A percentile compares a stretch with the other conserved stretches of the same genome.
Evolutionary conservation across 2,329 filamentous ascomycete genomes (phyloP).

Genomic region (Camillea tinctor): DNA sequence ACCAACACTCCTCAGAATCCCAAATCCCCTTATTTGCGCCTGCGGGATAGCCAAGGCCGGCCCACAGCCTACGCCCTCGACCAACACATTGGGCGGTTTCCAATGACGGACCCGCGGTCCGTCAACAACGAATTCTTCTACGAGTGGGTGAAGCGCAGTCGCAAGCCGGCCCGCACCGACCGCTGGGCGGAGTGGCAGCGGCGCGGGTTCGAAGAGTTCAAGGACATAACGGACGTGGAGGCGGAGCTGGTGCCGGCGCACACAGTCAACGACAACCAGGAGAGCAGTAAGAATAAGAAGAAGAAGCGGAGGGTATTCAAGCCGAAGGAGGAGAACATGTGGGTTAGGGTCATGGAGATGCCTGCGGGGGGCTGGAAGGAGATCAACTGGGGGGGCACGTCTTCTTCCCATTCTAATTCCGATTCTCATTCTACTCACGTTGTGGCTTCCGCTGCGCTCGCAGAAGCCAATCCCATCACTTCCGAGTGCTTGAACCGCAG

Average conservation of each 20-base stretch:
- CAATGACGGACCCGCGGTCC: neutral
- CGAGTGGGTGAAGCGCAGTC: neutral
- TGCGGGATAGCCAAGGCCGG: neutral
- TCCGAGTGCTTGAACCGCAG: neutral
- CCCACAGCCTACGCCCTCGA: conserved; percentile 1
- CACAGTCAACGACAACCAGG: neutral
- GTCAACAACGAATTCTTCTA: neutral
- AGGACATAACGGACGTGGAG: neutral
- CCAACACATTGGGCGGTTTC: neutral
- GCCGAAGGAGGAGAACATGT: neutral
- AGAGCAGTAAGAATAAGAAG: neutral
- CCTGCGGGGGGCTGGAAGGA: neutral
- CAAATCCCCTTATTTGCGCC: neutral
- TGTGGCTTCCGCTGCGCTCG: no score
- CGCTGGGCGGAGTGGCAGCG: neutral
- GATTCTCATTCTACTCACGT: no score
- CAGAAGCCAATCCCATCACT: no score
- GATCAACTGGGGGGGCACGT: neutral
- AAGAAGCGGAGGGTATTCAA: neutral
- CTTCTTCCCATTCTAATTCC: no score
- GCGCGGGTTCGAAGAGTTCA: neutral
- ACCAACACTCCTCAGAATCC: neutral
- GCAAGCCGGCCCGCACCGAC: neutral
- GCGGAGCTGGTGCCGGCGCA: neutral
- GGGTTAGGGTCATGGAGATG: neutral